Percentiles rank a stretch among this genome's conserved stretches.
Evolutionary conservation across 495 filamentous ascomycete genomes (phyloP).

Genomic region (Penicillium herquei): DNA sequence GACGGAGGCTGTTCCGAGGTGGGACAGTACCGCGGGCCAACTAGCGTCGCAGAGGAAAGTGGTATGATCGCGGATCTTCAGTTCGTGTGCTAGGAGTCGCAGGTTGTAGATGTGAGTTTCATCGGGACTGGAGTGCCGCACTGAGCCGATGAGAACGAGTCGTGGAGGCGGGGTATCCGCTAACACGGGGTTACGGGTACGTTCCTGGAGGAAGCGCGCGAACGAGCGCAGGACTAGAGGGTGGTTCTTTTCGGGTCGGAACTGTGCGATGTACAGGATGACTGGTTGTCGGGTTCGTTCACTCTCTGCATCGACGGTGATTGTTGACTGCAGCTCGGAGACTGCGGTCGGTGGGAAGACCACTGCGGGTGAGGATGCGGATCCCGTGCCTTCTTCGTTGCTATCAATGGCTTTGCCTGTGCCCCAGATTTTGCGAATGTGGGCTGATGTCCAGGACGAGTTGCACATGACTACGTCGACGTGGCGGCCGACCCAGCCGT

Average conservation of each 20-base stretch:
- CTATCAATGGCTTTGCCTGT: conserved; percentile 16
- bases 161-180: conserved; percentile 34
- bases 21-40: conserved; percentile 80
- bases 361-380: conserved; percentile 46
- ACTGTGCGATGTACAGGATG: conserved; percentile 92
- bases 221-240: conserved; percentile 80
- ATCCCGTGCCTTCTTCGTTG: conserved; percentile 28
- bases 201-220: conserved; percentile 59
- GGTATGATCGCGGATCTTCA: conserved; percentile 76
- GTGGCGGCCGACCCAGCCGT: conserved; percentile 73
- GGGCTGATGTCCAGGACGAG: conserved; percentile 85
- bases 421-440: conserved; percentile 81
- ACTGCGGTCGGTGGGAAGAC: conserved; percentile 94
- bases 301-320: conserved; percentile 64
- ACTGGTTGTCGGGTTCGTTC: conserved; percentile 65
- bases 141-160: conserved; percentile 82
- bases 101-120: conserved; percentile 88
- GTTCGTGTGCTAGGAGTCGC: conserved; percentile 81
- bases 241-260: conserved; percentile 96
- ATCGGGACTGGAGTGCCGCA: conserved; percentile 75
- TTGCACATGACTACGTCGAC: conserved; percentile 97
- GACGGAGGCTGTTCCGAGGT: conserved; percentile 69
- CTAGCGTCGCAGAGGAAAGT: conserved; percentile 85
- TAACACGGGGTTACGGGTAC: conserved; percentile 46
- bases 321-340: conserved; percentile 67